Evolutionary conservation across 2,329 filamentous ascomycete species (phyloP), one percentile per base, ranked within the genome.

Genomic region (Microsporum ferrugineum): DNA sequence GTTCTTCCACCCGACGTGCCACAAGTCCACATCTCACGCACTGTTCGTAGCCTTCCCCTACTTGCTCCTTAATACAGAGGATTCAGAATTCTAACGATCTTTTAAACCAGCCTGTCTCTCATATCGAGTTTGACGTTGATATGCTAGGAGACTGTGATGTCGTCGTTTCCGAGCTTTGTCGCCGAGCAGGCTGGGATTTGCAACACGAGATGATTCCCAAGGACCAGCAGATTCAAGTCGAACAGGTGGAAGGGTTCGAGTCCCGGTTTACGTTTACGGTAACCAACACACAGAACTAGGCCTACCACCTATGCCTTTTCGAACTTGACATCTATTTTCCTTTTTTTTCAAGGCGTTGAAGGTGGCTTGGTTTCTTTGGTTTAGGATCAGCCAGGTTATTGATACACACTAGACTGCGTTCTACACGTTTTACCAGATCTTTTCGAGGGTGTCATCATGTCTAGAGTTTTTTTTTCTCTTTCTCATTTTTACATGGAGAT

Each of bases 71-170:
- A 23, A 23, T 39, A 49, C 14, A 8, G 8, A 2, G 5, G 14
- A 55, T n/a, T 43, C 27, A 59, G 38, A 41, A 14, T 49, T 17
- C 60, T 64, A 60, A 65, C 61, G 10, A 58, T 2, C 23, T 29
- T 29, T 41, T 0, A 38, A 17, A 27, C 34, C 63, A 86, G 77
- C 87, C 90, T 2, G 89, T 96, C 60, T 81, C 80, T 39, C 92
- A 97, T 73, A 88, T 95, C 71, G 90, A 95, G 71, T 97, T 99
- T 68, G 94, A 99, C 73, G 90, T 99, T 66, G 91, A 96, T 71
- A 81, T 99, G 60, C 80, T 97, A n/a, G 94, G 94, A 39, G 90
- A 96, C 71, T 96, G 92, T 74, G 94, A 99, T 71, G 82, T 91
- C 45, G 86, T 97, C 6, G 88, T 97, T 12, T 82, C 87, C 0